Evolutionary conservation across 2,329 filamentous ascomycete species (phyloP).

Genomic region (Grosmannia penicillata): DNA sequence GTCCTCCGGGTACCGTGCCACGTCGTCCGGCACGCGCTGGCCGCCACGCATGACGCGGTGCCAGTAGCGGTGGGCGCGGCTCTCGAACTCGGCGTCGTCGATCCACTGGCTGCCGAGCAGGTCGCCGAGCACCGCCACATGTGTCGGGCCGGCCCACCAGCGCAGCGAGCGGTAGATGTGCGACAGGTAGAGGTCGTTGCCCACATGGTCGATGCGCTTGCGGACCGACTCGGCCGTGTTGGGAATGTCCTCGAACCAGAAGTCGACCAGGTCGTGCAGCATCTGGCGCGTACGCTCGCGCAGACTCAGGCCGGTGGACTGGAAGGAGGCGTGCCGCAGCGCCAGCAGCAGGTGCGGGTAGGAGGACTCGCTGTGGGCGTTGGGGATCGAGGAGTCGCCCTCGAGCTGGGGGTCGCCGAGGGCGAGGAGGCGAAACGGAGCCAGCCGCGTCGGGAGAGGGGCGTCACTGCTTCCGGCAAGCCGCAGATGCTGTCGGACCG

Average conservation of each 20-base stretch:
- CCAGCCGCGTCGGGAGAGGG: conserved; percentile 19
- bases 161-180: conserved; percentile 76
- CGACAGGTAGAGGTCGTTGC: conserved; percentile 88
- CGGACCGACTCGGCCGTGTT: conserved; percentile 50
- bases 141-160: conserved; percentile 77
- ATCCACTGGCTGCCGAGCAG: conserved; percentile 94
- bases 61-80: conserved; percentile 65
- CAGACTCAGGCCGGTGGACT: conserved; percentile 28
- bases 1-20: conserved; percentile 30
- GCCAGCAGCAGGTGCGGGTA: conserved; percentile 39
- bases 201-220: conserved; percentile 76
- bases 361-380: conserved; percentile 31
- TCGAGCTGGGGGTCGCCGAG: conserved; percentile 90
- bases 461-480: conserved; percentile 7
- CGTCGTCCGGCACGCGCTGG: conserved; percentile 44
- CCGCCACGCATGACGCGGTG: conserved; percentile 58
- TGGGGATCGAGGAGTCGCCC: conserved; percentile 72
- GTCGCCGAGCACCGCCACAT: conserved; percentile 80
- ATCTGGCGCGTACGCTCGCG: conserved; percentile 36
- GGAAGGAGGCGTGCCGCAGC: conserved; percentile 30
- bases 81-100: conserved; percentile 65
- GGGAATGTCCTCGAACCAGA: conserved; percentile 54
- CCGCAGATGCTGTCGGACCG: conserved; percentile 22
- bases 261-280: conserved; percentile 44
- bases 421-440: conserved; percentile 75